Evolutionary conservation across 371 early-diverging fungal genomes (phyloP).

Genomic region (Mucor saturninus): DNA sequence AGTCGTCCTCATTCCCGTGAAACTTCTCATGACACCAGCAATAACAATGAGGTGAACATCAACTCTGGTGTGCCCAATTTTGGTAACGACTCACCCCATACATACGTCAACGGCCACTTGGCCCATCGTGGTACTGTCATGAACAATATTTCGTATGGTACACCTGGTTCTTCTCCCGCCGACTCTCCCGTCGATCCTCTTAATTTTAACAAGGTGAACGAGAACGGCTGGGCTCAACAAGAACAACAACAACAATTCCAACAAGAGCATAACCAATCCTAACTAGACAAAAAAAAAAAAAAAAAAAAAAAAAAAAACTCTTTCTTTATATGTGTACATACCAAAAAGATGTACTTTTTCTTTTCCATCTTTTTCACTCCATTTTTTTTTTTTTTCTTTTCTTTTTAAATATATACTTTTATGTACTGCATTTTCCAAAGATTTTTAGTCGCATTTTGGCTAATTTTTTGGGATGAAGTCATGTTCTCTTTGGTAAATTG

Average conservation of each 20-base stretch:
- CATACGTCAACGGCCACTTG: slow-evolving; percentile 32
- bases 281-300: neutral
- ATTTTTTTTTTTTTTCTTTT: too few relatives aligned
- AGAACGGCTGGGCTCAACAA: neutral
- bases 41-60: neutral
- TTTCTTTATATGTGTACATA: too few relatives aligned
- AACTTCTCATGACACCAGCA: slow-evolving; percentile 23
- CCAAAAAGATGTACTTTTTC: too few relatives aligned
- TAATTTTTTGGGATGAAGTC: too few relatives aligned
- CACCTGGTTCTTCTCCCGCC: slow-evolving; percentile 25
- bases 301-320: too few relatives aligned
- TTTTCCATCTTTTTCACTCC: too few relatives aligned
- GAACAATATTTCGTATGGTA: slow-evolving; percentile 15
- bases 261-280: slow-evolving; percentile 2
- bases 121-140: slow-evolving; percentile 13
- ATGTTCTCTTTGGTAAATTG: too few relatives aligned
- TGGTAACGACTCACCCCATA: slow-evolving; percentile 26
- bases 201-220: slow-evolving; percentile 1
- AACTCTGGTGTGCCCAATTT: slow-evolving; percentile 11
- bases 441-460: too few relatives aligned
- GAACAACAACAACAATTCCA: neutral
- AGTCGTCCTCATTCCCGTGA: slow-evolving; percentile 39
- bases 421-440: too few relatives aligned
- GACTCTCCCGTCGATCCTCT: slow-evolving; percentile 11
- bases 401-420: neutral